Conservation (phyloP, 192 early-diverging fungal species). For the Mortierella antarctica region DNA sequence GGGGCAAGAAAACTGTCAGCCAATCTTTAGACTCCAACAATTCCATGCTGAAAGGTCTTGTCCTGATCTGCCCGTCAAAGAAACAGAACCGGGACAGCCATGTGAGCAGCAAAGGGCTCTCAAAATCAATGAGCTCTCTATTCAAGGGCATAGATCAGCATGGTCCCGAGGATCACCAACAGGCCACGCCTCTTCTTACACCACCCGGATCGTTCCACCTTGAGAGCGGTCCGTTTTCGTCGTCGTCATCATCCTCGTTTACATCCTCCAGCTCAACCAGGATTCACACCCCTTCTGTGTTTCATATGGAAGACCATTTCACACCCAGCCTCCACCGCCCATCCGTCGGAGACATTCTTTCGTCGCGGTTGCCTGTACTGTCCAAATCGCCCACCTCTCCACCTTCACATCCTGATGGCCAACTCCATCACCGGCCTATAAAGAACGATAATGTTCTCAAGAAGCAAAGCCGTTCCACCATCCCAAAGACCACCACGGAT, state of each 20-base stretch:
- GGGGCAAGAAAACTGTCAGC: not conserved
- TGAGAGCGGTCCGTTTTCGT: not conserved
- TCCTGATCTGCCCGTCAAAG: slow-evolving; percentile 8
- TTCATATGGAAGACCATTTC: not conserved
- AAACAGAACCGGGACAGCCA: slow-evolving; percentile 5
- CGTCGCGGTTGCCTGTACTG: not conserved
- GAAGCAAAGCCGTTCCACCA: too few relatives aligned
- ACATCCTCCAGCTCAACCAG: too few relatives aligned
- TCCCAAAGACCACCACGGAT: too few relatives aligned
- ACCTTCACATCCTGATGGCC: not conserved
- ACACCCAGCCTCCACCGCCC: not conserved
- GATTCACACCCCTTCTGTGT: too few relatives aligned
- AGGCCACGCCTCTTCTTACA: not conserved
- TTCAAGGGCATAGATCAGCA: slow-evolving; percentile 2
- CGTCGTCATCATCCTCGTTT: too few relatives aligned
- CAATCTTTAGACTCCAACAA: slow-evolving; percentile 11
- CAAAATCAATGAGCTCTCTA: slow-evolving; percentile 16
- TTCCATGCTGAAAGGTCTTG: slow-evolving; percentile 10
- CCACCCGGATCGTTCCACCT: not conserved
- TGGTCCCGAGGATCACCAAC: not conserved
- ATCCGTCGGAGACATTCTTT: not conserved
- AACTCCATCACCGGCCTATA: not conserved
- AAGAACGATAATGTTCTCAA: too few relatives aligned
- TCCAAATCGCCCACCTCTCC: not conserved
- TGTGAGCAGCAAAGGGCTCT: slow-evolving; percentile 9